Conservation (phyloP, 2,329 filamentous ascomycete genomes). For the Phoma sp. region DNA sequence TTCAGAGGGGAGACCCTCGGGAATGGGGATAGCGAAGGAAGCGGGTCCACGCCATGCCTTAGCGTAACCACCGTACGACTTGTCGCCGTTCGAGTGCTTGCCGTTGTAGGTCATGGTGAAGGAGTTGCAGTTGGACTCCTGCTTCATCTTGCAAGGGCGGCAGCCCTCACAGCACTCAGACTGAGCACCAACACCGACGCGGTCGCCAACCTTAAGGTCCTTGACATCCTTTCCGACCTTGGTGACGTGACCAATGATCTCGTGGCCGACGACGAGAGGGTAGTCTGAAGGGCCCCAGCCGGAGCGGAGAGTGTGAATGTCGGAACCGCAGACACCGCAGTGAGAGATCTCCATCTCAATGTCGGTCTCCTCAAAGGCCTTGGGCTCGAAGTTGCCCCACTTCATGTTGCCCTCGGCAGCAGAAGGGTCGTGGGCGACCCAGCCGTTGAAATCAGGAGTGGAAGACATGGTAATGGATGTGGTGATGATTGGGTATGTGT, state of each 20-base stretch:
- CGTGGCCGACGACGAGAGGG: constrained; percentile 54
- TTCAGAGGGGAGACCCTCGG: constrained; percentile 67
- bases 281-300: constrained; percentile 58
- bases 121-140: constrained; percentile 54
- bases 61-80: constrained; percentile 69
- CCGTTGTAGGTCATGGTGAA: constrained; percentile 55
- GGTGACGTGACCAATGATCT: constrained; percentile 49
- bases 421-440: constrained; percentile 60
- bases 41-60: constrained; percentile 74
- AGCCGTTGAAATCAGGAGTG: constrained; percentile 60
- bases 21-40: constrained; percentile 75
- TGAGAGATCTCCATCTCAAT: constrained; percentile 50
- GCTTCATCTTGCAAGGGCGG: constrained; percentile 54
- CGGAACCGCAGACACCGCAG: constrained; percentile 46
- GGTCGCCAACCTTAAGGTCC: constrained; percentile 66
- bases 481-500: not conserved
- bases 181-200: constrained; percentile 60
- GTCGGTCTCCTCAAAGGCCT: constrained; percentile 71
- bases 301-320: constrained; percentile 44
- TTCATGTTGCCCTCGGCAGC: constrained; percentile 61
- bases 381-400: constrained; percentile 55
- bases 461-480: constrained; percentile 24
- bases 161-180: constrained; percentile 57
- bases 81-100: constrained; percentile 62
- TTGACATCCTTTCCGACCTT: constrained; percentile 51